Percentiles rank a stretch among this genome's conserved stretches.
phyloP scores from a whole-genome alignment of 805 yeast species.

The Scheffersomyces spartinae region DNA sequence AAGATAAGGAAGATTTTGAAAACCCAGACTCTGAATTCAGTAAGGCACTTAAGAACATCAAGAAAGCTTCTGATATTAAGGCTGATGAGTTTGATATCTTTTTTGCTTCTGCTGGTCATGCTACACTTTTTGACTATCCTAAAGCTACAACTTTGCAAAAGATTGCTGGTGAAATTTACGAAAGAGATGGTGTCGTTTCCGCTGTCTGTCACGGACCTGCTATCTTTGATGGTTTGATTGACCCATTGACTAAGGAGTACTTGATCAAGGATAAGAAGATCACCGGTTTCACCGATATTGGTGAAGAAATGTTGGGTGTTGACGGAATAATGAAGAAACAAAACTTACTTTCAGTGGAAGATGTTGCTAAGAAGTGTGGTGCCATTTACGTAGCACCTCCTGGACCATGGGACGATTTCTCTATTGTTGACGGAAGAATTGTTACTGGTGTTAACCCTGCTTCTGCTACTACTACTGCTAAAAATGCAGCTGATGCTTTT shows the following conservation, averaged over 20 bases:
- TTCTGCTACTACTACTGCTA: slow-evolving; percentile 20
- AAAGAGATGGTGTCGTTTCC: slow-evolving; percentile 41
- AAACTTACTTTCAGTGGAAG: slow-evolving; percentile 11
- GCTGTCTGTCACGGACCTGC: slow-evolving; percentile 68
- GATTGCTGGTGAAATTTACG: slow-evolving; percentile 35
- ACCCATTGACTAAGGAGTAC: slow-evolving; percentile 27
- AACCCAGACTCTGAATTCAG: slow-evolving; percentile 28
- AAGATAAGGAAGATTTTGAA: slow-evolving; percentile 29
- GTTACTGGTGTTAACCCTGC: slow-evolving; percentile 27
- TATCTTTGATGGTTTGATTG: slow-evolving; percentile 39
- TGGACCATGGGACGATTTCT: slow-evolving; percentile 22
- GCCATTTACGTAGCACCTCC: slow-evolving; percentile 16
- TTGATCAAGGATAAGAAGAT: slow-evolving; percentile 40
- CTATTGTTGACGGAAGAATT: slow-evolving; percentile 19
- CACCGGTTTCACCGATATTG: slow-evolving; percentile 52
- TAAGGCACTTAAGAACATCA: slow-evolving; percentile 24
- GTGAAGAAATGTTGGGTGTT: slow-evolving; percentile 31
- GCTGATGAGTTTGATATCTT: slow-evolving; percentile 40
- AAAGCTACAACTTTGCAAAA: slow-evolving; percentile 34
- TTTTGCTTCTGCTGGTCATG: slow-evolving; percentile 62
- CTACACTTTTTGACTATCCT: slow-evolving; percentile 46
- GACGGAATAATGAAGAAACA: slow-evolving; percentile 9
- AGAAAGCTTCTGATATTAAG: slow-evolving; percentile 37
- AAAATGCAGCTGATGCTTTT: slow-evolving; percentile 13
- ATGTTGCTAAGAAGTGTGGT: slow-evolving; percentile 11